phyloP scores from a whole-genome alignment of 78 protist species.

The Trichosphaerium sp. region DNA sequence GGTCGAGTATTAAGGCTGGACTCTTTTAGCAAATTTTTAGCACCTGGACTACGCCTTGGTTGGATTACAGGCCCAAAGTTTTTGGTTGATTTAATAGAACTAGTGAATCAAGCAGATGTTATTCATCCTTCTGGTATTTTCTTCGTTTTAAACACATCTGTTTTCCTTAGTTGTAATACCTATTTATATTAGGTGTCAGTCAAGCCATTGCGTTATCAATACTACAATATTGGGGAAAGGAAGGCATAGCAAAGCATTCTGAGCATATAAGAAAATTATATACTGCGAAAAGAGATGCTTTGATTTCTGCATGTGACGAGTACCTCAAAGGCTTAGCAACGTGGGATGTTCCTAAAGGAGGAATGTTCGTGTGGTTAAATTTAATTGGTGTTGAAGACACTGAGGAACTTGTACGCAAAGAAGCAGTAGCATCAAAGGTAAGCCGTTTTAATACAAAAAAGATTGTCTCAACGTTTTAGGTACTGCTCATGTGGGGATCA shows the following conservation, averaged over 20 bases:
- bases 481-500: no score
- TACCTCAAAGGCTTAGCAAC: slow-evolving; percentile 54
- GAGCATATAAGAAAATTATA: slow-evolving; percentile 18
- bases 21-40: slow-evolving; percentile 62
- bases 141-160: neutral
- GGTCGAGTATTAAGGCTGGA: slow-evolving; percentile 78
- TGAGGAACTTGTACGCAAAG: slow-evolving; percentile 16
- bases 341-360: slow-evolving; percentile 46
- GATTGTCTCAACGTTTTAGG: slow-evolving; percentile 59
- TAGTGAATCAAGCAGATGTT: slow-evolving; percentile 33
- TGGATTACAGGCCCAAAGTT: slow-evolving; percentile 45
- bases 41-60: slow-evolving; percentile 76
- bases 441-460: no score
- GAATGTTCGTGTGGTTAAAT: slow-evolving; percentile 77
- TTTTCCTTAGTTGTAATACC: neutral
- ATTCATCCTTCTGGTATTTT: slow-evolving; percentile 45
- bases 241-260: slow-evolving; percentile 30
- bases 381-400: slow-evolving; percentile 41
- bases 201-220: neutral
- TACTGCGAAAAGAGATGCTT: slow-evolving; percentile 8
- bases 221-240: slow-evolving; percentile 18
- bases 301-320: neutral
- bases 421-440: slow-evolving; percentile 52
- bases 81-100: slow-evolving; percentile 38
- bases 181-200: neutral